phyloP scores from a whole-genome alignment of 2,329 filamentous ascomycete species.

The Alternaria sp. region DNA sequence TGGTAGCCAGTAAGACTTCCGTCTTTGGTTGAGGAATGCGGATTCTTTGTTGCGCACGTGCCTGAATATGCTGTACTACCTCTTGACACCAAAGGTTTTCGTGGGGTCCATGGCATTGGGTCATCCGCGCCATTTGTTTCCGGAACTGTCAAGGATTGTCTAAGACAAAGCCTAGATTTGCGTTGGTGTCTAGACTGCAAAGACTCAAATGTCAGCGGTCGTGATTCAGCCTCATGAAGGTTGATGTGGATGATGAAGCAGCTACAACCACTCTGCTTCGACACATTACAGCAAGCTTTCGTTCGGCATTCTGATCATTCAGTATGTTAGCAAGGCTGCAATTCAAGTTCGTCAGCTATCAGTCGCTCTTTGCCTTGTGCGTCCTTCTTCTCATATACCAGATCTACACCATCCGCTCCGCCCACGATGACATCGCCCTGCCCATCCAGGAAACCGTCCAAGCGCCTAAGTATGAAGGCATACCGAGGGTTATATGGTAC shows the following conservation, averaged over 20 bases:
- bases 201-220: background rate
- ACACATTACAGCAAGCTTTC: background rate
- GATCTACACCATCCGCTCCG: background rate
- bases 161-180: background rate
- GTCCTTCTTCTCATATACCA: background rate
- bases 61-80: background rate
- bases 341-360: background rate
- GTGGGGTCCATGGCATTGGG: background rate
- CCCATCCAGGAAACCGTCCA: background rate
- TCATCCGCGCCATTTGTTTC: background rate
- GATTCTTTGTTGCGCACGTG: background rate
- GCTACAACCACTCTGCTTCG: background rate
- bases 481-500: constrained; percentile 49
- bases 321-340: background rate
- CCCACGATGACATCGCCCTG: background rate
- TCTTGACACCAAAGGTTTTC: background rate
- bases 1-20: background rate
- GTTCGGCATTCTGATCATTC: background rate
- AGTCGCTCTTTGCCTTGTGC: background rate
- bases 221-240: background rate
- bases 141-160: background rate
- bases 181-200: background rate
- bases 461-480: constrained; percentile 6
- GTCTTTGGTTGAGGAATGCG: background rate
- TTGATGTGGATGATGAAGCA: background rate